phyloP scores from a whole-genome alignment of 2,329 filamentous ascomycete species.

The Anthostomella pinea region DNA sequence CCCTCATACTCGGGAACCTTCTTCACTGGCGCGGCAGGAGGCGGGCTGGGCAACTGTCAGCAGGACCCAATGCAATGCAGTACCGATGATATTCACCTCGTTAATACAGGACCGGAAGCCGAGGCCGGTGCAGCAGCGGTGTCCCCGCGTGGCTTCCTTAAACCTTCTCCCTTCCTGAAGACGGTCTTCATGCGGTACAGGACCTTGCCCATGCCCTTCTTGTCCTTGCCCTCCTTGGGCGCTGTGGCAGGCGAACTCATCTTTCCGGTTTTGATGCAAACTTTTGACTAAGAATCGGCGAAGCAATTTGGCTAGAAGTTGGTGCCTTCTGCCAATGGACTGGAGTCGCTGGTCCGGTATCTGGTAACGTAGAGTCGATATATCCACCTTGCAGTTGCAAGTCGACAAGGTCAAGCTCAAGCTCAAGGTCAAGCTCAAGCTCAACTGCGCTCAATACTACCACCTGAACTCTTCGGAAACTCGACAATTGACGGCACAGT shows the following conservation, averaged over 20 bases:
- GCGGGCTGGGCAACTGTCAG: slow-evolving; percentile 21
- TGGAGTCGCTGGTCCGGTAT: too few species aligned
- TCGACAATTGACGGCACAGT: too few species aligned
- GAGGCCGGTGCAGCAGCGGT: slow-evolving; percentile 9
- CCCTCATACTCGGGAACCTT: slow-evolving; percentile 24
- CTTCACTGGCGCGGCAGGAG: slow-evolving; percentile 12
- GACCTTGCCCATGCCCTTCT: slow-evolving; percentile 47
- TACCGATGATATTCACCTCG: slow-evolving; percentile 20
- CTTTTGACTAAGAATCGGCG: neutral
- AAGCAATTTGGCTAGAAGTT: neutral
- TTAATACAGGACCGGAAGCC: slow-evolving; percentile 7
- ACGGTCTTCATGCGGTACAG: slow-evolving; percentile 50
- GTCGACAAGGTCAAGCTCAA: too few species aligned
- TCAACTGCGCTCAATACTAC: too few species aligned
- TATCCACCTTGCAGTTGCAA: too few species aligned
- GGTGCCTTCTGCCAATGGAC: neutral
- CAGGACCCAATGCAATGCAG: neutral
- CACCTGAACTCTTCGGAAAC: too few species aligned
- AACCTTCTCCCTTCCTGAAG: slow-evolving; percentile 42
- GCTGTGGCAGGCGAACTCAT: slow-evolving; percentile 26
- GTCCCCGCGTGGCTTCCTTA: slow-evolving; percentile 20
- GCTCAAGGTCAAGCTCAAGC: too few species aligned
- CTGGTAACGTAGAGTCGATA: too few species aligned
- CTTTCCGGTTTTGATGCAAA: slow-evolving; percentile 4
- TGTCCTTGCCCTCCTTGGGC: slow-evolving; percentile 33